A percentile compares a stretch with the other conserved stretches of the same genome.
Evolutionary conservation across 2,329 filamentous ascomycete species (phyloP).

Genomic region (Pseudopithomyces maydicus): DNA sequence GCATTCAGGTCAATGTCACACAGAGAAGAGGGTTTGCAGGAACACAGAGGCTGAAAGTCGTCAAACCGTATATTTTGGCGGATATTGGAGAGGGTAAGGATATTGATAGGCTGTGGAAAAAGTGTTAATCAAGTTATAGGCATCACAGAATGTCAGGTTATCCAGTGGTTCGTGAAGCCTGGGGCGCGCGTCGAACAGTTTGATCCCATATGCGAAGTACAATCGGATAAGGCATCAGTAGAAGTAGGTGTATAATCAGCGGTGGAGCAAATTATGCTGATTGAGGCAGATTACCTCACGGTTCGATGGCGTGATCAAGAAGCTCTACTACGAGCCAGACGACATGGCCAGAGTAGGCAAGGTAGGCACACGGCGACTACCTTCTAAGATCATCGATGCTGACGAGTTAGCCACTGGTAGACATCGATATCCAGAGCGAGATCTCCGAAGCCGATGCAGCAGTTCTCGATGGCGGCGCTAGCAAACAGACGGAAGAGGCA

Average conservation of each 20-base stretch:
- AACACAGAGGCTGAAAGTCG: slow-evolving; percentile 47
- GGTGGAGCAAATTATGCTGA: slow-evolving; percentile 11
- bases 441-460: slow-evolving; percentile 66
- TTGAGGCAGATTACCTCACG: slow-evolving; percentile 83
- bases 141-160: slow-evolving; percentile 97
- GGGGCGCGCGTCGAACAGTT: slow-evolving; percentile 96
- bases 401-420: slow-evolving; percentile 73
- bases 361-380: slow-evolving; percentile 39
- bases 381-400: slow-evolving; percentile 12
- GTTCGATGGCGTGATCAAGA: slow-evolving; percentile 94
- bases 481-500: slow-evolving; percentile 27
- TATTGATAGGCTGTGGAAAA: not conserved
- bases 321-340: slow-evolving; percentile 91
- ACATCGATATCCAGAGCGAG: slow-evolving; percentile 88
- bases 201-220: slow-evolving; percentile 96
- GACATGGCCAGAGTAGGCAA: slow-evolving; percentile 95
- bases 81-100: slow-evolving; percentile 81
- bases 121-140: slow-evolving; percentile 57
- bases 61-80: slow-evolving; percentile 81
- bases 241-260: slow-evolving; percentile 48
- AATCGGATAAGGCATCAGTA: slow-evolving; percentile 88
- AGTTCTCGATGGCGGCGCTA: slow-evolving; percentile 42
- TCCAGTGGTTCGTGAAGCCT: slow-evolving; percentile 98
- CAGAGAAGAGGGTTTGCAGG: slow-evolving; percentile 44
- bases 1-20: slow-evolving; percentile 53